These are phyloP conservation scores for Clarireedia homoeocarpa DNA, from an alignment of 2,329 filamentous ascomycete genomes.

Conservation along the genomic window DNA sequence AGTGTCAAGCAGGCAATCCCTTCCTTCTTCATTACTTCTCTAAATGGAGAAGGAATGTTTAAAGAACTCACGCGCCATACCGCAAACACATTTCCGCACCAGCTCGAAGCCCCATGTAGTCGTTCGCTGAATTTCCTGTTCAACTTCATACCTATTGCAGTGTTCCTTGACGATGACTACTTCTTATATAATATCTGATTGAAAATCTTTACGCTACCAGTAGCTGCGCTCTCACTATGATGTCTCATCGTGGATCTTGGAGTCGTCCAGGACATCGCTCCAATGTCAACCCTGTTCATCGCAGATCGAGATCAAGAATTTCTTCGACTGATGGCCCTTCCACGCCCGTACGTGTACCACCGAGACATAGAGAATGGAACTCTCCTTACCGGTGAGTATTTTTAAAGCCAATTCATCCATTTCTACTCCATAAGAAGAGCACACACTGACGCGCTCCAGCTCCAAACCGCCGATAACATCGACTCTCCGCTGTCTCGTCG, in stretches of 20 bases:
- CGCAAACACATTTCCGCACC: background rate
- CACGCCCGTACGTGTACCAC: background rate
- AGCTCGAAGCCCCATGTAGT: background rate
- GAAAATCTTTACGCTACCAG: background rate
- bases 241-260: slow-evolving; percentile 6
- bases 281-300: background rate
- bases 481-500: slow-evolving; percentile 19
- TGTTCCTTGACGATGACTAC: background rate
- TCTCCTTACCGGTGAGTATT: background rate
- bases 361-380: background rate
- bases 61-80: background rate
- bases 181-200: background rate
- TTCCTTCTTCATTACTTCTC: background rate
- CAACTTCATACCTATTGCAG: slow-evolving; percentile 3
- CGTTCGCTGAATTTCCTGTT: background rate
- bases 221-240: background rate
- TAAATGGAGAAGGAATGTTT: background rate
- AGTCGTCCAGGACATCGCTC: background rate
- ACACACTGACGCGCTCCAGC: background rate
- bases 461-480: slow-evolving; percentile 9
- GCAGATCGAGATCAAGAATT: background rate
- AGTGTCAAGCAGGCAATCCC: background rate
- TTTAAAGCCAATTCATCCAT: background rate
- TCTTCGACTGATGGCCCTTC: background rate
- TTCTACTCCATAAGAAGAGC: background rate